Evolutionary conservation across 768 basidiomycete genomes (phyloP).

Genomic region (Psilocybe sp.): DNA sequence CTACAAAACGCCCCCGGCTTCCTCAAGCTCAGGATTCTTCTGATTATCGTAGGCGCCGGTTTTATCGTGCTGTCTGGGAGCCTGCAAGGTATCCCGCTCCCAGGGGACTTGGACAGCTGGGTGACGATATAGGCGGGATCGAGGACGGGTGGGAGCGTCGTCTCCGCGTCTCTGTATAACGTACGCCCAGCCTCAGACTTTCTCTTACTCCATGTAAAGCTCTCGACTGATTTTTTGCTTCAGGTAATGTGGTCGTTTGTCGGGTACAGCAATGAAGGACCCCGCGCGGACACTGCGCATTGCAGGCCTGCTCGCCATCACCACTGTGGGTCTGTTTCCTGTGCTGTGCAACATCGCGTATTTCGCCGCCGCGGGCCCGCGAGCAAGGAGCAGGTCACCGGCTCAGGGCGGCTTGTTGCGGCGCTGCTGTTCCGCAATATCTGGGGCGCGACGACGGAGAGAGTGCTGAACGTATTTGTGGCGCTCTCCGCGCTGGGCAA

Average conservation of each 20-base stretch:
- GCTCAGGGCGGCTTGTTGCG: slow-evolving; percentile 57
- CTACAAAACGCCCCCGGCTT: slow-evolving; percentile 58
- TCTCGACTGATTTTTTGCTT: not conserved
- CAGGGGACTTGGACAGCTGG: slow-evolving; percentile 28
- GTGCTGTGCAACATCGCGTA: slow-evolving; percentile 64
- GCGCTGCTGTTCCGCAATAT: slow-evolving; percentile 66
- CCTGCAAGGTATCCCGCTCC: slow-evolving; percentile 19
- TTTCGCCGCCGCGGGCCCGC: slow-evolving; percentile 64
- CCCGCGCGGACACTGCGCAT: slow-evolving; percentile 60
- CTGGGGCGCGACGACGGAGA: slow-evolving; percentile 51
- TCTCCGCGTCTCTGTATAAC: slow-evolving; percentile 48
- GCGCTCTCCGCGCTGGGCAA: slow-evolving; percentile 60
- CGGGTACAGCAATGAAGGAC: slow-evolving; percentile 63
- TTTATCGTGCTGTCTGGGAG: slow-evolving; percentile 35
- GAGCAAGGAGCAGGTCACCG: slow-evolving; percentile 60
- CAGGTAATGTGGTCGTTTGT: slow-evolving; percentile 49
- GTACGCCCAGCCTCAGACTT: slow-evolving; percentile 22
- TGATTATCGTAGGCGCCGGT: slow-evolving; percentile 44
- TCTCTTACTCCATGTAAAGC: no score
- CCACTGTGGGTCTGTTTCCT: slow-evolving; percentile 52
- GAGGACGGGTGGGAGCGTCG: slow-evolving; percentile 39
- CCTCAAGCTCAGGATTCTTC: slow-evolving; percentile 47
- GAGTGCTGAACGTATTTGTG: slow-evolving; percentile 30
- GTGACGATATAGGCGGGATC: slow-evolving; percentile 32
- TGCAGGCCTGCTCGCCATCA: slow-evolving; percentile 63